Percentiles rank a stretch among this genome's conserved stretches.
phyloP scores from a whole-genome alignment of 208 protist genomes.

The Naegleria fowleri region DNA sequence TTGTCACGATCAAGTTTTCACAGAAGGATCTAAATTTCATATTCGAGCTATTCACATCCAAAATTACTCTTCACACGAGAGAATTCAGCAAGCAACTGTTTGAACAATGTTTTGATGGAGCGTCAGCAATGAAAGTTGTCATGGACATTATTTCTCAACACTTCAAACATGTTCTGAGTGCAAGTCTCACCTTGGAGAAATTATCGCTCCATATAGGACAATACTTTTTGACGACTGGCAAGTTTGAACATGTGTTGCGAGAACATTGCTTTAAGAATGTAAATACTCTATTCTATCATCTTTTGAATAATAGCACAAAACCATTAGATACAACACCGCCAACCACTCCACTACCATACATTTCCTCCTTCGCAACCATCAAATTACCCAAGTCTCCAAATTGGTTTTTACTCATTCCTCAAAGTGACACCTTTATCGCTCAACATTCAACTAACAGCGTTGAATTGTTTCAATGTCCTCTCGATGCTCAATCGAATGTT shows the following conservation, averaged over 20 bases:
- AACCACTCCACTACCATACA: too few species aligned
- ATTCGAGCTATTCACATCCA: neutral
- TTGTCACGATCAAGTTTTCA: neutral
- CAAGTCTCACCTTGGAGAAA: neutral
- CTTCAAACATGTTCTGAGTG: neutral
- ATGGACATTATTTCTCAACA: neutral
- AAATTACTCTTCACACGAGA: neutral
- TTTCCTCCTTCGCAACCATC: neutral
- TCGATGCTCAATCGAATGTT: neutral
- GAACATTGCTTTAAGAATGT: neutral
- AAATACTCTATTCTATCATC: neutral
- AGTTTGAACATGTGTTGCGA: neutral
- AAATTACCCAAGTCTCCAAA: neutral
- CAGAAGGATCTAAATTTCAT: neutral
- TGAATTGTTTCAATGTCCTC: neutral
- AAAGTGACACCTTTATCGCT: neutral
- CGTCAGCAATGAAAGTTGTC: neutral
- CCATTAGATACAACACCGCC: too few species aligned
- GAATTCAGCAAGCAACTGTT: neutral
- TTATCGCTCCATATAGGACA: neutral
- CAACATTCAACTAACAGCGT: neutral
- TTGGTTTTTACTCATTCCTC: neutral
- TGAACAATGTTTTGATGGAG: neutral
- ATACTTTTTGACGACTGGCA: neutral
- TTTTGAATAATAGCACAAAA: too few species aligned